These are phyloP conservation scores for Cladosporium colombiae DNA, from an alignment of 2,329 filamentous ascomycete genomes.

Conservation along the genomic window DNA sequence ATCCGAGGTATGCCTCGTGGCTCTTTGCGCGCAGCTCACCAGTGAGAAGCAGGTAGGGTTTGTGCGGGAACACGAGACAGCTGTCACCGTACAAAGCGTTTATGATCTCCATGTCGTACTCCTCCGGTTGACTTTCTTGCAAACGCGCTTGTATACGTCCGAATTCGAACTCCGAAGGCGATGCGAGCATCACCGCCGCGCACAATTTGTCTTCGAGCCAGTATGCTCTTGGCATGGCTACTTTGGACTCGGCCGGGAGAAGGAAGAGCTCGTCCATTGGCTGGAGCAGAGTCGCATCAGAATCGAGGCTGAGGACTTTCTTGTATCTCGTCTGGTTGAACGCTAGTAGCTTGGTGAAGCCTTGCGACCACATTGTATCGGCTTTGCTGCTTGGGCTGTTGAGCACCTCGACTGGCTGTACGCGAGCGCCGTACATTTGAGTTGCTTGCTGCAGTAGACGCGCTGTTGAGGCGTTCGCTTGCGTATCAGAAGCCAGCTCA, in stretches of 20 bases:
- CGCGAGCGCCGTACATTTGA: slow-evolving; percentile 3
- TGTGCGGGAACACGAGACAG: slow-evolving; percentile 65
- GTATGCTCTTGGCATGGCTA: slow-evolving; percentile 72
- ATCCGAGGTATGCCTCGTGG: slow-evolving; percentile 55
- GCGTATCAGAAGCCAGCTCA: neutral
- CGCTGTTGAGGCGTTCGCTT: slow-evolving; percentile 30
- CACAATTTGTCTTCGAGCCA: slow-evolving; percentile 57
- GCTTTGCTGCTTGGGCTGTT: slow-evolving; percentile 5
- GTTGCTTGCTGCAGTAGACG: neutral
- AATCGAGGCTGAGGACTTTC: slow-evolving; percentile 61
- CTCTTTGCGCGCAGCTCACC: slow-evolving; percentile 61
- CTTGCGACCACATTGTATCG: slow-evolving; percentile 58
- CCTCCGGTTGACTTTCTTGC: slow-evolving; percentile 34
- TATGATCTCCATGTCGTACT: slow-evolving; percentile 48
- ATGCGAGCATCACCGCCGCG: slow-evolving; percentile 24
- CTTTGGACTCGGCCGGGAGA: slow-evolving; percentile 52
- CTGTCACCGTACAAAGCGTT: slow-evolving; percentile 62
- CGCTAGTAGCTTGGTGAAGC: slow-evolving; percentile 67
- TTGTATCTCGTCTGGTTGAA: slow-evolving; percentile 68
- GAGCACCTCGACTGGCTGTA: neutral
- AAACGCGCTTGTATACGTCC: slow-evolving; percentile 20
- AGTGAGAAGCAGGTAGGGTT: slow-evolving; percentile 61
- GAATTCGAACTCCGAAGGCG: slow-evolving; percentile 24
- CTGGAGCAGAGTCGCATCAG: slow-evolving; percentile 63
- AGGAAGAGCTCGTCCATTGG: slow-evolving; percentile 72